These are phyloP conservation scores for Populus trichocarpa DNA, from an alignment of 441 rosid genomes.

Conservation along the genomic window DNA sequence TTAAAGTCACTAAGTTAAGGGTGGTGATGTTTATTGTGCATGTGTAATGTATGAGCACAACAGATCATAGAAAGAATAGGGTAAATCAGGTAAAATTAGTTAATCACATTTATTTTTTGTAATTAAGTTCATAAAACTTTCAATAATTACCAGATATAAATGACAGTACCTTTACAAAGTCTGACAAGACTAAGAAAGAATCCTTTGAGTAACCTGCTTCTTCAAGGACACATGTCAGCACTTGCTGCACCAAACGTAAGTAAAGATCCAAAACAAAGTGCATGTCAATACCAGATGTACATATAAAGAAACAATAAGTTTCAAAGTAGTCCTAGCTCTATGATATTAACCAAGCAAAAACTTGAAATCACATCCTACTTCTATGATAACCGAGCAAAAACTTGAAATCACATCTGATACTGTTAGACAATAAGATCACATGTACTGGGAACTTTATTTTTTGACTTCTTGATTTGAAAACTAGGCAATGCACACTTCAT, in stretches of 20 bases:
- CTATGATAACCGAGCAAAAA: background rate
- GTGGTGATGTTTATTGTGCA: background rate
- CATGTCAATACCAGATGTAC: background rate
- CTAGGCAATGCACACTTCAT: background rate
- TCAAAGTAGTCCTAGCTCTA: background rate
- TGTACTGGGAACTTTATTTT: background rate
- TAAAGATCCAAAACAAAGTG: background rate
- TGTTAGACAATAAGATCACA: background rate
- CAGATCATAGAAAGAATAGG: background rate
- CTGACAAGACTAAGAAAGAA: constrained; percentile 57
- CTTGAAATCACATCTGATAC: background rate
- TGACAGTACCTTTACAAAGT: constrained; percentile 69
- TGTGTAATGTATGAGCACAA: background rate
- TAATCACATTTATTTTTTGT: background rate
- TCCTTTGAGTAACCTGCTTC: constrained; percentile 76
- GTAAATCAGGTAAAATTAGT: background rate
- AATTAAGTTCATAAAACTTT: background rate
- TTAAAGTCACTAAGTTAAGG: background rate
- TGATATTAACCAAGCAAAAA: background rate
- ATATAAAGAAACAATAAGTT: background rate
- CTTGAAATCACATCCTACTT: background rate
- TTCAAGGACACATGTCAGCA: constrained; percentile 61
- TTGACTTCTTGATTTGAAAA: background rate
- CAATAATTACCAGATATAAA: background rate
- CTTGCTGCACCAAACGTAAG: constrained; percentile 49